Evolutionary conservation across 148 eudicot genomes (phyloP).

Genomic region (Vaccinium macrocarpon): DNA sequence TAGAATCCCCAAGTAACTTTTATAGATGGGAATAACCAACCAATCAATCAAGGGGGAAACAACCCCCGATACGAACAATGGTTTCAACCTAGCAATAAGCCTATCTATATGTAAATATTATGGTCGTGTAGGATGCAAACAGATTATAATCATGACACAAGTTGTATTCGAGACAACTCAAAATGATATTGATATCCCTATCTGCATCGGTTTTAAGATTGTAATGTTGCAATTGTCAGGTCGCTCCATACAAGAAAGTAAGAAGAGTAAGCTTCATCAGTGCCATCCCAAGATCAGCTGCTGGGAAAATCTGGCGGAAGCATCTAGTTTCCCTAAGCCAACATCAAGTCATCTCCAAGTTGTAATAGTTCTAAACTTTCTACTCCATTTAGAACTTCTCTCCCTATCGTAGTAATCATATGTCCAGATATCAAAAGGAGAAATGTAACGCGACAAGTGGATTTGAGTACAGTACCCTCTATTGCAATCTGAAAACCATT

Average conservation of each 20-base stretch:
- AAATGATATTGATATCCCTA: neutral
- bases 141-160: neutral
- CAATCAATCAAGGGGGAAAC: neutral
- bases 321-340: conserved; percentile 33
- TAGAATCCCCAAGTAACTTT: neutral
- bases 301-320: conserved; percentile 51
- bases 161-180: neutral
- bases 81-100: neutral
- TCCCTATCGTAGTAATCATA: neutral
- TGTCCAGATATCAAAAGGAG: neutral
- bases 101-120: neutral
- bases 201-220: neutral
- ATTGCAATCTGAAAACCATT: neutral
- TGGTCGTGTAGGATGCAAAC: neutral
- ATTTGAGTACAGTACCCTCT: neutral
- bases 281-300: conserved; percentile 50
- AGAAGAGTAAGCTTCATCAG: conserved; percentile 39
- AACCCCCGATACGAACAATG: neutral
- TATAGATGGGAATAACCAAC: neutral
- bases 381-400: neutral
- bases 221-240: conserved; percentile 23
- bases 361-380: conserved; percentile 15
- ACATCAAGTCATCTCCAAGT: conserved; percentile 32
- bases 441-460: neutral
- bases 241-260: conserved; percentile 56